Evolutionary conservation across 192 early-diverging fungal species (phyloP).

Genomic region (Coemansia sp.): DNA sequence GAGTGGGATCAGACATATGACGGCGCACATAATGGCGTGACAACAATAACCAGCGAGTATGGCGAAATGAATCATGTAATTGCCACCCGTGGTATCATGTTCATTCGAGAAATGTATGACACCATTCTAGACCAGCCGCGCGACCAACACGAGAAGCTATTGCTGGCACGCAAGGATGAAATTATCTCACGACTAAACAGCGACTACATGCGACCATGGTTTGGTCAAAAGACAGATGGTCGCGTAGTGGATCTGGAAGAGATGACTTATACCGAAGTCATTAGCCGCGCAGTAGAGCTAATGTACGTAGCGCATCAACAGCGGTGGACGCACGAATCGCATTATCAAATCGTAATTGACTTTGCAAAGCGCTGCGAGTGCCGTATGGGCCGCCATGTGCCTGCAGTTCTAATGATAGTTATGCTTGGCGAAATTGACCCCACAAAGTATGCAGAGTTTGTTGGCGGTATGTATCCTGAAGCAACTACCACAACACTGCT

Average conservation of each 20-base stretch:
- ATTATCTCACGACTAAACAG: slow-evolving; percentile 75
- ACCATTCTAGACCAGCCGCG: slow-evolving; percentile 79
- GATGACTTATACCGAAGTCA: slow-evolving; percentile 92
- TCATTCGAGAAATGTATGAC: slow-evolving; percentile 79
- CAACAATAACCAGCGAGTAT: slow-evolving; percentile 83
- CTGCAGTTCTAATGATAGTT: background rate
- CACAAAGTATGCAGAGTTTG: slow-evolving; percentile 11
- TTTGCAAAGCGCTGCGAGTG: slow-evolving; percentile 46
- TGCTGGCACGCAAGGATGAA: slow-evolving; percentile 73
- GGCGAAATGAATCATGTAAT: slow-evolving; percentile 94
- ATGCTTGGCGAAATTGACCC: background rate
- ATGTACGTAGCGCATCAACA: too few species aligned
- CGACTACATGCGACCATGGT: slow-evolving; percentile 80
- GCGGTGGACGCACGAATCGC: slow-evolving; percentile 82
- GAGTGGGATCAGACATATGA: slow-evolving; percentile 86
- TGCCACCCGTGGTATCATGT: slow-evolving; percentile 73
- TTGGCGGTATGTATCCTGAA: slow-evolving; percentile 11
- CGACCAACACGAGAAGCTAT: slow-evolving; percentile 69
- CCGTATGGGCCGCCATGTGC: slow-evolving; percentile 59
- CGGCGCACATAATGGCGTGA: slow-evolving; percentile 72
- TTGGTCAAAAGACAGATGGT: slow-evolving; percentile 79
- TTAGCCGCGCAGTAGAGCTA: slow-evolving; percentile 76
- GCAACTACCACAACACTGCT: slow-evolving; percentile 9
- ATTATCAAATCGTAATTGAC: slow-evolving; percentile 71
- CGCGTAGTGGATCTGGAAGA: slow-evolving; percentile 75